Percentiles rank a stretch among this genome's conserved stretches.
phyloP scores from a whole-genome alignment of 768 basidiomycete species.

The Clathrus columnatus region DNA sequence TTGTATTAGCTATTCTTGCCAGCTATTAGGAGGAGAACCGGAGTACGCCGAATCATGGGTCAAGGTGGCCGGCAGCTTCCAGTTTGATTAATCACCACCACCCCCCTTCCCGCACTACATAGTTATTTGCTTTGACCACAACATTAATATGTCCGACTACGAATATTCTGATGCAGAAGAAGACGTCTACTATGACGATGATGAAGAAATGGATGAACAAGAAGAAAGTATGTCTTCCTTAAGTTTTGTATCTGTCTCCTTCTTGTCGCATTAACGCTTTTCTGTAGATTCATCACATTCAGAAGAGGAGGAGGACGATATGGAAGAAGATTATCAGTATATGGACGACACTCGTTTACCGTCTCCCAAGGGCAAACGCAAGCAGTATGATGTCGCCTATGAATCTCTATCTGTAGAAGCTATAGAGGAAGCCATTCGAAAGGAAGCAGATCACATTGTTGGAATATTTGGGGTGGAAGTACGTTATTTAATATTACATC shows the following conservation, averaged over 20 bases:
- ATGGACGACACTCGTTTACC: slow-evolving; percentile 54
- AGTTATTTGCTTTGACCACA: not conserved
- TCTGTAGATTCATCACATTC: slow-evolving; percentile 25
- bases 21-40: no score
- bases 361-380: slow-evolving; percentile 43
- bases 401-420: slow-evolving; percentile 62
- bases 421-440: slow-evolving; percentile 69
- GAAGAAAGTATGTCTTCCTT: slow-evolving; percentile 5
- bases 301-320: slow-evolving; percentile 56
- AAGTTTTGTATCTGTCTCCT: not conserved
- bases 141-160: slow-evolving; percentile 13
- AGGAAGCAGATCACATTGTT: slow-evolving; percentile 79
- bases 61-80: not conserved
- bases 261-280: not conserved
- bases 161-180: slow-evolving; percentile 11
- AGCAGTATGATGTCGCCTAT: slow-evolving; percentile 82
- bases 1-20: no score
- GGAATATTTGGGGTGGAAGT: slow-evolving; percentile 87
- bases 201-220: slow-evolving; percentile 14
- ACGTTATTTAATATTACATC: slow-evolving; percentile 27
- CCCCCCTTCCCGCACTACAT: not conserved
- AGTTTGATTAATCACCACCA: not conserved
- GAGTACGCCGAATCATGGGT: not conserved
- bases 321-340: slow-evolving; percentile 39
- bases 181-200: slow-evolving; percentile 11